Percentiles rank a stretch among this genome's conserved stretches.
Conservation (phyloP, 805 yeast genomes). For the Candida sakaeoensis region DNA sequence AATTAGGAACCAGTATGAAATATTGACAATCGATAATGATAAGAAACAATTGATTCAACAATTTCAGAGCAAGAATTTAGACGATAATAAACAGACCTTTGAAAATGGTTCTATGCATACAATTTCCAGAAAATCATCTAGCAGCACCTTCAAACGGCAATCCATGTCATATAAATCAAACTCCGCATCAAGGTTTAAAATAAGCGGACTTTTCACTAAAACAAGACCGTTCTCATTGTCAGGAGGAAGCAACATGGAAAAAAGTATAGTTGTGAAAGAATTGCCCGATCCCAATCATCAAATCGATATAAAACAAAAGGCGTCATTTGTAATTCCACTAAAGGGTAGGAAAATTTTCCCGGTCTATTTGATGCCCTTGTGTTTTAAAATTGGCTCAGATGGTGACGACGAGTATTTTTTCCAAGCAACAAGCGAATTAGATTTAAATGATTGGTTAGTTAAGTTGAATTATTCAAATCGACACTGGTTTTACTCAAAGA, state of each 20-base stretch:
- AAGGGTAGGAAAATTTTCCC: slow-evolving; percentile 47
- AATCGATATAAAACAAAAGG: slow-evolving; percentile 47
- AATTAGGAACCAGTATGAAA: slow-evolving; percentile 29
- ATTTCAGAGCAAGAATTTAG: not conserved
- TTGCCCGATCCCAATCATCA: slow-evolving; percentile 51
- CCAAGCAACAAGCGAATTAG: slow-evolving; percentile 61
- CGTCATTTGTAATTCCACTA: slow-evolving; percentile 45
- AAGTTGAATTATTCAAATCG: slow-evolving; percentile 44
- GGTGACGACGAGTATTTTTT: slow-evolving; percentile 54
- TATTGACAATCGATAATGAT: slow-evolving; percentile 29
- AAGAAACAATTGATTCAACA: slow-evolving; percentile 18
- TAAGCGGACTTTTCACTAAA: slow-evolving; percentile 56
- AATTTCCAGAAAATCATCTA: slow-evolving; percentile 25
- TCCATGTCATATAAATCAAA: slow-evolving; percentile 37
- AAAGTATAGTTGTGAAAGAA: slow-evolving; percentile 47
- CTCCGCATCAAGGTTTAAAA: slow-evolving; percentile 42
- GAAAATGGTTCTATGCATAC: slow-evolving; percentile 1
- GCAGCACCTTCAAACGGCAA: slow-evolving; percentile 31
- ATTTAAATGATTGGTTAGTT: slow-evolving; percentile 72
- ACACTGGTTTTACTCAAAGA: slow-evolving; percentile 53
- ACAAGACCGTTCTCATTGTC: slow-evolving; percentile 60
- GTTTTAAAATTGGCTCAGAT: slow-evolving; percentile 48
- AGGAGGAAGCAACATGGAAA: slow-evolving; percentile 34
- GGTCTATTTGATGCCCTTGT: slow-evolving; percentile 45
- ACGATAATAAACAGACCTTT: not conserved